Conservation (phyloP, 2,329 filamentous ascomycete genomes). For the Leptodontidium sp. region DNA sequence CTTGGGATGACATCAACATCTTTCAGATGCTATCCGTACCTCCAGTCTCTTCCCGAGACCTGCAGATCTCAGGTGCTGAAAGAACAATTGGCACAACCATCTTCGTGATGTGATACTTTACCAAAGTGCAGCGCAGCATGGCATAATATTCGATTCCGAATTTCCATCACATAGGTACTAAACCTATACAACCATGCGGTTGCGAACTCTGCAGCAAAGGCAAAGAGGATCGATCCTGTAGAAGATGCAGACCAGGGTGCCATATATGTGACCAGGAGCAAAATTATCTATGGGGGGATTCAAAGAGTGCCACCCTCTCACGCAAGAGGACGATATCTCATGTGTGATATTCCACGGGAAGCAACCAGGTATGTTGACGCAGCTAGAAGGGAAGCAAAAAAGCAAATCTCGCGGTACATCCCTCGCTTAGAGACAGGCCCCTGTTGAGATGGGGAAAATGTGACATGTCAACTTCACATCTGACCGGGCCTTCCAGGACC, state of each 20-base stretch:
- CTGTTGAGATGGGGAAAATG: conserved; percentile 4
- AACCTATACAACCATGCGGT: background rate
- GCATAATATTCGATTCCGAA: background rate
- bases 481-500: background rate
- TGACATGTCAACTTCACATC: conserved; percentile 6
- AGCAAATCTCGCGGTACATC: background rate
- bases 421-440: background rate
- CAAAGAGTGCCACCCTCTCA: background rate
- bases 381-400: background rate
- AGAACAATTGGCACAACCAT: background rate
- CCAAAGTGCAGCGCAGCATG: background rate
- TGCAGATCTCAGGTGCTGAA: background rate
- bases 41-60: background rate
- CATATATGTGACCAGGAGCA: conserved; percentile 1
- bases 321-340: background rate
- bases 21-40: background rate
- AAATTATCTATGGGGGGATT: background rate
- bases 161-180: background rate
- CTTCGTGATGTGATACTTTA: background rate
- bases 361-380: conserved; percentile 3
- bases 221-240: no score
- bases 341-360: background rate
- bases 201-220: background rate
- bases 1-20: background rate
- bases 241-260: background rate